These are phyloP conservation scores for Samsoniella hepiali DNA, from an alignment of 2,329 filamentous ascomycete genomes.

Conservation along the genomic window DNA sequence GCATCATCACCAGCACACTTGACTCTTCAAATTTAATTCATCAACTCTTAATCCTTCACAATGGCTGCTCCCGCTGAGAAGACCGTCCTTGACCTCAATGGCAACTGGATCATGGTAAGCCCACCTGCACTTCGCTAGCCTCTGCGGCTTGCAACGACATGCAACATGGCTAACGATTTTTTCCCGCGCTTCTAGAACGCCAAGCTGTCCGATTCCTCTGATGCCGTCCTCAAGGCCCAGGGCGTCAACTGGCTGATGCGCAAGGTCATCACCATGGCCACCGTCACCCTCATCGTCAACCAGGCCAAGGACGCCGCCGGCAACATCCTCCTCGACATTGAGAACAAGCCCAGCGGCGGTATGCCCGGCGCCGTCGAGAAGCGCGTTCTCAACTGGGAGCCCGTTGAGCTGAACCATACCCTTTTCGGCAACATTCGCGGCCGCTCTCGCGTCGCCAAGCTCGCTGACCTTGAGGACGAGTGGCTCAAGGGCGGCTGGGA, in stretches of 20 bases:
- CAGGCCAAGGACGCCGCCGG: constrained; percentile 20
- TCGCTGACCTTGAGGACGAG: constrained; percentile 20
- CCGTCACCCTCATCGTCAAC: constrained; percentile 21
- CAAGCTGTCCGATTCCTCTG: constrained; percentile 21
- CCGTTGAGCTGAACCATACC: constrained; percentile 22
- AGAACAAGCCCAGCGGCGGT: constrained; percentile 21
- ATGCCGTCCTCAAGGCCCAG: constrained; percentile 23
- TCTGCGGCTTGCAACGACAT: background rate
- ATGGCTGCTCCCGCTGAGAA: constrained; percentile 19
- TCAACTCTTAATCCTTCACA: background rate
- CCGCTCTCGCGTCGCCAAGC: constrained; percentile 20
- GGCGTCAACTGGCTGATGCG: constrained; percentile 24
- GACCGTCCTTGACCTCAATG: constrained; percentile 19
- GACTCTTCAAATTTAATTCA: background rate
- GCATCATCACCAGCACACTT: background rate
- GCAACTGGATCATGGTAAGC: constrained; percentile 19
- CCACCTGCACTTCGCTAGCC: background rate
- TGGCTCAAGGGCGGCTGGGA: constrained; percentile 23
- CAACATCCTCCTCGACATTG: constrained; percentile 22
- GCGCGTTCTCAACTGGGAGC: constrained; percentile 21
- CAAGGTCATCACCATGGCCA: constrained; percentile 23
- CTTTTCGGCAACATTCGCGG: constrained; percentile 23
- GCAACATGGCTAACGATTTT: constrained; percentile 6
- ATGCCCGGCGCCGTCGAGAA: constrained; percentile 20
- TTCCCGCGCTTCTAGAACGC: constrained; percentile 6